phyloP scores from a whole-genome alignment of 2,329 filamentous ascomycete genomes.

The Scedosporium apiospermum region DNA sequence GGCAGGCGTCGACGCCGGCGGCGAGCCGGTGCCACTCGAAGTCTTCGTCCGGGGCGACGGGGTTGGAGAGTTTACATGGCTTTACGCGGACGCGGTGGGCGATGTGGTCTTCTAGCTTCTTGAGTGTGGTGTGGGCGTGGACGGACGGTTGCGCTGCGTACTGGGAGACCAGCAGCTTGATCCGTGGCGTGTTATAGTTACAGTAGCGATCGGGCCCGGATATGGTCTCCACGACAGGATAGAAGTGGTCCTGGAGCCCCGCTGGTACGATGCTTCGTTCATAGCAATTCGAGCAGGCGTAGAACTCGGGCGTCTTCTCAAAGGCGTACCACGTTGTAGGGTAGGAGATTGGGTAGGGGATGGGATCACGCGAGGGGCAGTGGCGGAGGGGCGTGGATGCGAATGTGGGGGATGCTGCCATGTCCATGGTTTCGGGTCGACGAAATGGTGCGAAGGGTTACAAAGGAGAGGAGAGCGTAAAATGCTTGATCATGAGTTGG shows the following conservation, averaged over 20 bases:
- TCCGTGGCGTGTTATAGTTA: constrained; percentile 3
- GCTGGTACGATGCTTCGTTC: not conserved
- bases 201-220: constrained; percentile 5
- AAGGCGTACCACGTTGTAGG: constrained; percentile 6
- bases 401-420: constrained; percentile 2
- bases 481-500: no score
- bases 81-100: not conserved
- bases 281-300: constrained; percentile 6
- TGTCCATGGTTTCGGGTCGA: not conserved
- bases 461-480: no score
- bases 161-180: not conserved
- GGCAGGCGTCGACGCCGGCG: constrained; percentile 4
- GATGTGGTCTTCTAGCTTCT: constrained; percentile 1
- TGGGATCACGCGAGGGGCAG: constrained; percentile 6
- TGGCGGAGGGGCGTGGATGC: constrained; percentile 4
- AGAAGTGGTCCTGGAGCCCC: not conserved
- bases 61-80: not conserved
- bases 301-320: constrained; percentile 1
- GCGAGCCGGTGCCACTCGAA: constrained; percentile 3
- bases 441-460: no score
- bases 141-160: not conserved
- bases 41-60: constrained; percentile 1
- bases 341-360: constrained; percentile 7
- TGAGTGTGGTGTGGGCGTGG: not conserved
- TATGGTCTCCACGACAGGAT: constrained; percentile 3